Percentiles rank a stretch among this genome's conserved stretches.
Conservation (phyloP, 2,329 filamentous ascomycete genomes). For the Trichophyton schoenleinii region DNA sequence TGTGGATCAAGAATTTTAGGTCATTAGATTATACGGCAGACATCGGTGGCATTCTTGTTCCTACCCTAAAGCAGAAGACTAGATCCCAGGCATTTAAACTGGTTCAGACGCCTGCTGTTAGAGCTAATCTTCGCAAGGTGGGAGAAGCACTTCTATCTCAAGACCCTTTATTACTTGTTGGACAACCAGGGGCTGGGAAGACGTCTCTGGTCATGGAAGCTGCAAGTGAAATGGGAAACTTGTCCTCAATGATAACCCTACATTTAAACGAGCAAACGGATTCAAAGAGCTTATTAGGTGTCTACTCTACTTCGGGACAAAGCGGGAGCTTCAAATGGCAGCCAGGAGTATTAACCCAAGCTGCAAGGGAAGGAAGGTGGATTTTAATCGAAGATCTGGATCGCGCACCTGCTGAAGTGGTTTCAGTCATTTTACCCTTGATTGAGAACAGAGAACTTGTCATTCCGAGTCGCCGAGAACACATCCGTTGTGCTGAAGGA, state of each 20-base stretch:
- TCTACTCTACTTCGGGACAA: constrained; percentile 80
- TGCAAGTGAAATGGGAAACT: constrained; percentile 65
- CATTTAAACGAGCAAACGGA: constrained; percentile 98
- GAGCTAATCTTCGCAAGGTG: constrained; percentile 57
- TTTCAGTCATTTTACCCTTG: constrained; percentile 82
- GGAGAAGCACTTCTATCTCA: constrained; percentile 53
- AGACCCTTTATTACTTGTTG: constrained; percentile 67
- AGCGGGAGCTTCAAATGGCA: constrained; percentile 88
- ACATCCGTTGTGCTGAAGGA: constrained; percentile 64
- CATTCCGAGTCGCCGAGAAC: constrained; percentile 79
- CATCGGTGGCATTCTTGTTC: constrained; percentile 56
- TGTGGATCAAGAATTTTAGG: constrained; percentile 20
- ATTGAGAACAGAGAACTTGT: constrained; percentile 86
- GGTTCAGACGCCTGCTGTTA: constrained; percentile 60
- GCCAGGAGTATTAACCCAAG: constrained; percentile 82
- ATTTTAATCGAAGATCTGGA: constrained; percentile 95
- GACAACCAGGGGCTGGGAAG: constrained; percentile 78
- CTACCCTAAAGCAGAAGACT: constrained; percentile 38
- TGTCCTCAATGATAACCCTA: constrained; percentile 75
- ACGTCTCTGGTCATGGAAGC: constrained; percentile 74
- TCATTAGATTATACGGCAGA: constrained; percentile 48
- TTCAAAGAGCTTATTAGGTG: constrained; percentile 85
- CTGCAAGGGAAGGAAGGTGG: constrained; percentile 89
- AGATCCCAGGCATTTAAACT: constrained; percentile 40
- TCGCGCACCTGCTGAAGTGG: constrained; percentile 83